Evolutionary conservation across 306 rosid genomes (phyloP).

Genomic region (Bauhinia variegata): DNA sequence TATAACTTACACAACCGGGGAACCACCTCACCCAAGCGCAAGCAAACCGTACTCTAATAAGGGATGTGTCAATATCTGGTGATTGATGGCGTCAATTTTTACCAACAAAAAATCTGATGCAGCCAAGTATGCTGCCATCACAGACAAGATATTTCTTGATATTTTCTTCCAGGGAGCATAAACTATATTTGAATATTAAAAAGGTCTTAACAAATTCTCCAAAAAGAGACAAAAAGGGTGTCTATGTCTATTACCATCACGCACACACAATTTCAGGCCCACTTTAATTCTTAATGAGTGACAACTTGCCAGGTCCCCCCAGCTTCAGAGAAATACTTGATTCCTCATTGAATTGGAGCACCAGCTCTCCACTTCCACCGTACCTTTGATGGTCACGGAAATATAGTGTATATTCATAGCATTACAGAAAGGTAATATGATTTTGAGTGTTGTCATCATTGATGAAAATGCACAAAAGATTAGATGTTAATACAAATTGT

Average conservation of each 20-base stretch:
- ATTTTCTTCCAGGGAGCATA: slow-evolving; percentile 11
- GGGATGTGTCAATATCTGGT: too few species aligned
- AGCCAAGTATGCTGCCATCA: neutral
- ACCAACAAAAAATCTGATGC: neutral
- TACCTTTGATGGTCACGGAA: slow-evolving; percentile 29
- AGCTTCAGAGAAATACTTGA: slow-evolving; percentile 30
- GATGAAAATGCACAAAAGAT: slow-evolving; percentile 7
- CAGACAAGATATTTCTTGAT: slow-evolving; percentile 10
- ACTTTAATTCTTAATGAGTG: slow-evolving; percentile 21
- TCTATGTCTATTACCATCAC: slow-evolving; percentile 39
- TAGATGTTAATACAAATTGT: neutral
- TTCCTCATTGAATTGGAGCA: slow-evolving; percentile 45
- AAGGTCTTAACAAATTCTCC: slow-evolving; percentile 31
- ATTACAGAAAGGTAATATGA: neutral
- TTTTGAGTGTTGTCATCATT: neutral
- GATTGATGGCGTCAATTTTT: too few species aligned
- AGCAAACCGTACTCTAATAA: too few species aligned
- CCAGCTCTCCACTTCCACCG: slow-evolving; percentile 36
- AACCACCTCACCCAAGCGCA: too few species aligned
- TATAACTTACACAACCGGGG: too few species aligned
- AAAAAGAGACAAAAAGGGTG: slow-evolving; percentile 32
- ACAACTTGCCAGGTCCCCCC: slow-evolving; percentile 33
- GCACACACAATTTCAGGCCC: too few species aligned
- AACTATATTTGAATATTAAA: slow-evolving; percentile 32
- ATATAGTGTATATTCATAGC: slow-evolving; percentile 16